Percentiles rank a stretch among this genome's conserved stretches.
Evolutionary conservation across 345 rosid species (phyloP).

Genomic region (Acer campestre): DNA sequence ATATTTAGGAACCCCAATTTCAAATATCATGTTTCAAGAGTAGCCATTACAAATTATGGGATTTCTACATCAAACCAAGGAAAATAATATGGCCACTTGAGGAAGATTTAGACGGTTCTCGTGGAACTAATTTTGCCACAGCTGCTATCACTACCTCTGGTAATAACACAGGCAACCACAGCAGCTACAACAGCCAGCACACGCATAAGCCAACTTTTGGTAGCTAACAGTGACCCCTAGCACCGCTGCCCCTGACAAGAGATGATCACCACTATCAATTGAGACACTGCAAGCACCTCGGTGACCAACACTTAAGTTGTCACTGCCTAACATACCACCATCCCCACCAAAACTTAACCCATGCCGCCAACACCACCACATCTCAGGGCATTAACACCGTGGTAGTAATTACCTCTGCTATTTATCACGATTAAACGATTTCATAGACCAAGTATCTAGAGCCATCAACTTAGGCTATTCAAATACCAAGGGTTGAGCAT

Average conservation of each 20-base stretch:
- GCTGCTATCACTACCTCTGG: background rate
- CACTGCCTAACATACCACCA: background rate
- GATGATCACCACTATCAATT: background rate
- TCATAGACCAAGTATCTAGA: background rate
- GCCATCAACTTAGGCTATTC: background rate
- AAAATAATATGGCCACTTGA: background rate
- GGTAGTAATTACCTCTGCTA: background rate
- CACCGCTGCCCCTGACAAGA: background rate
- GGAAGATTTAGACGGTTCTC: background rate
- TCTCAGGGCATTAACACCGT: background rate
- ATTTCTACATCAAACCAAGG: background rate
- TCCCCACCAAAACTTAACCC: background rate
- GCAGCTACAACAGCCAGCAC: background rate
- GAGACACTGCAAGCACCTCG: too few relatives aligned
- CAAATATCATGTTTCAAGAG: background rate
- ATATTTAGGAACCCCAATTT: background rate
- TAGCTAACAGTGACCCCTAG: background rate
- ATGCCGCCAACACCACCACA: background rate
- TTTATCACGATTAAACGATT: background rate
- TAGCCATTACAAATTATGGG: background rate
- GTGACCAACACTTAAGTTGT: too few relatives aligned
- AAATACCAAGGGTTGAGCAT: background rate
- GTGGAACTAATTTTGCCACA: background rate
- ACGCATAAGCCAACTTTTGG: background rate
- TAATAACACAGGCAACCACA: constrained; percentile 2